These are phyloP conservation scores for Cyclocybe cylindracea DNA, from an alignment of 768 basidiomycete species.

Conservation along the genomic window DNA sequence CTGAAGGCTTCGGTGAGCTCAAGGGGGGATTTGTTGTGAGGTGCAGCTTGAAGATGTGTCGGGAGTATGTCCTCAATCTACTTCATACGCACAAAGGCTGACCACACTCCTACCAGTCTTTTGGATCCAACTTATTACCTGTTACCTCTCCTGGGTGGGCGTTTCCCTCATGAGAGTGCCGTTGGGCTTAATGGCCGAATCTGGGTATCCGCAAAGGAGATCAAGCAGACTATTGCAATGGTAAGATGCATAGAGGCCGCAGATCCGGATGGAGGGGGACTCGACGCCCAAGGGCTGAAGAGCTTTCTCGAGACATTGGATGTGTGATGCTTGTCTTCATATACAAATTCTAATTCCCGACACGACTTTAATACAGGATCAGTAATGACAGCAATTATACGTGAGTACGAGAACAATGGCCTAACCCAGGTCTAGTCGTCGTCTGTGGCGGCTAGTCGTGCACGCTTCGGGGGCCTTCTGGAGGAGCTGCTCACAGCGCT, in stretches of 20 bases:
- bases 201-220: constrained; percentile 81
- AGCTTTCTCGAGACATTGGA: constrained; percentile 51
- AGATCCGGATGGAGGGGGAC: constrained; percentile 71
- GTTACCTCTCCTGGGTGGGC: constrained; percentile 75
- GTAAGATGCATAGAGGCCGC: constrained; percentile 80
- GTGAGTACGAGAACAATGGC: neutral
- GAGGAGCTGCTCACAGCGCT: constrained; percentile 46
- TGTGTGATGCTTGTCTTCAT: constrained; percentile 22
- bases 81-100: neutral
- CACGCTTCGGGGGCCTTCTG: constrained; percentile 68
- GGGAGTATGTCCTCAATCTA: constrained; percentile 61
- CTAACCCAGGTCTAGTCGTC: constrained; percentile 49
- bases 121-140: constrained; percentile 83
- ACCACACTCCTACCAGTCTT: constrained; percentile 46
- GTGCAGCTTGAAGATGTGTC: constrained; percentile 83
- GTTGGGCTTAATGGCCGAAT: constrained; percentile 91
- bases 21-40: constrained; percentile 84
- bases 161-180: constrained; percentile 85
- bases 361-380: neutral
- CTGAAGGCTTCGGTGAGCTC: constrained; percentile 92
- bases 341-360: constrained; percentile 1
- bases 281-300: constrained; percentile 55
- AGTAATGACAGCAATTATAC: neutral
- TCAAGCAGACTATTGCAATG: constrained; percentile 72
- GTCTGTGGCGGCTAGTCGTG: constrained; percentile 50